phyloP scores from a whole-genome alignment of 2,329 filamentous ascomycete species.

The Gyromitra esculenta region DNA sequence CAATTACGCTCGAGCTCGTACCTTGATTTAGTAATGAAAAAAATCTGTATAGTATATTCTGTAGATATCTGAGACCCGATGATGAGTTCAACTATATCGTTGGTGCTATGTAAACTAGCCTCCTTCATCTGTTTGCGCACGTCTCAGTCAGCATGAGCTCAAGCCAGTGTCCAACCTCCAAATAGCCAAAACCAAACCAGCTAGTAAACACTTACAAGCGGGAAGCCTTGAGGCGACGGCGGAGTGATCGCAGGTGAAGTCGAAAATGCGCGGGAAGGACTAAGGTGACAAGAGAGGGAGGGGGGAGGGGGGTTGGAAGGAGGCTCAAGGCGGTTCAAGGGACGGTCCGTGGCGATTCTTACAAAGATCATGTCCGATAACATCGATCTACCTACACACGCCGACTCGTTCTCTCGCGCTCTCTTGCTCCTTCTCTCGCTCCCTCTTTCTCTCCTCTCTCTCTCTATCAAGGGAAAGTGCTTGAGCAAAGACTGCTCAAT shows the following conservation, averaged over 20 bases:
- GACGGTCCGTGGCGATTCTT: slow-evolving; percentile 43
- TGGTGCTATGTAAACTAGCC: slow-evolving; percentile 25
- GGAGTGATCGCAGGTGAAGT: slow-evolving; percentile 26
- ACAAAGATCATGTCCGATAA: slow-evolving; percentile 46
- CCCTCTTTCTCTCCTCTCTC: neutral
- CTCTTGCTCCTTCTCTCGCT: neutral
- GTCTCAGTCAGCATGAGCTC: slow-evolving; percentile 26
- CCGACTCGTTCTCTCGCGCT: neutral
- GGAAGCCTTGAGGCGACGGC: slow-evolving; percentile 38
- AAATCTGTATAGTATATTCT: neutral
- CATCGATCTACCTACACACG: slow-evolving; percentile 39
- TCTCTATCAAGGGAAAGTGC: neutral
- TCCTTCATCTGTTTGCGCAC: slow-evolving; percentile 25
- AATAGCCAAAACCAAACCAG: slow-evolving; percentile 37
- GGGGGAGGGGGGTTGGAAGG: slow-evolving; percentile 24
- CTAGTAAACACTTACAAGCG: slow-evolving; percentile 39
- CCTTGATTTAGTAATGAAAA: slow-evolving; percentile 11
- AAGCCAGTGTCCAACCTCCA: slow-evolving; percentile 31
- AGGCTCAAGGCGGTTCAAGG: slow-evolving; percentile 46
- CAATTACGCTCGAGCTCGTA: slow-evolving; percentile 32
- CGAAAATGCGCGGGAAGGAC: slow-evolving; percentile 34
- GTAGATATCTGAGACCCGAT: slow-evolving; percentile 36
- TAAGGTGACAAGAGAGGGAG: slow-evolving; percentile 33
- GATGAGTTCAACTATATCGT: slow-evolving; percentile 32
- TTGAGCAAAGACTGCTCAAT: slow-evolving; percentile 31